Base-by-base conservation (phyloP, 345 rosid species). In the Lumnitzera littorea region DNA sequence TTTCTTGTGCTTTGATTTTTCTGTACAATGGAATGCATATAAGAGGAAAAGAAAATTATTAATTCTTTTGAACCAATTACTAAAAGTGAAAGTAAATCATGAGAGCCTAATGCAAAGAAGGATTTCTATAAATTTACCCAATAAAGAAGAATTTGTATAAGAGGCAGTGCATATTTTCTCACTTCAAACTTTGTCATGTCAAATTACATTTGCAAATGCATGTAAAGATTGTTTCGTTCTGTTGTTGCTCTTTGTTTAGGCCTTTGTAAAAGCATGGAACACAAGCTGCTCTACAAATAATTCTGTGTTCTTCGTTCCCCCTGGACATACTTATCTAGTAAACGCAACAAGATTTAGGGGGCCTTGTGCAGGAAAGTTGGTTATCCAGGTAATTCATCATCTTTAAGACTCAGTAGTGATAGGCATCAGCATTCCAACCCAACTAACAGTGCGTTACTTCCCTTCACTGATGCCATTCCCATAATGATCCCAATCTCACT, bases 301-400 rank as follows among this genome's bases (percentile, higher is more conserved):
- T 46, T 75, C 96, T 9, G 91, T 94, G 47, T 73, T 94, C 58
- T 74, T 88, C 75, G 89, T 94, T 69, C 99, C 97, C 46, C 76
- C 75, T 41, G 95, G 81, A 25, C 83, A 82, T 16, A 61, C 23
- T 11, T 94, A 88, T 68, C 67, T 88, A 66, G 95, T 94, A 16
- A 88, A 78, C 24, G 99, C 99, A 54, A 94, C 91, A 0, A 83
- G 69, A 74, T 91, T 94, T 64, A 78, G 61, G 62, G 99, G 99
- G 49, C 97, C 99, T 2, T 94, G 99, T 79, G 78, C 73, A 46
- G 91, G 80, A 57, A 82, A 55, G 58, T 70, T 91, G 67, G 63
- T 84, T 62, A 74, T 94, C 66, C 97, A 91, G 96, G 97, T 94
- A 75, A 62, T 47, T 6, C 11, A 63, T 12, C 24, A n/a, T 31